Conservation (phyloP, 1,139 yeast genomes). For the Geotrichum reessii region DNA sequence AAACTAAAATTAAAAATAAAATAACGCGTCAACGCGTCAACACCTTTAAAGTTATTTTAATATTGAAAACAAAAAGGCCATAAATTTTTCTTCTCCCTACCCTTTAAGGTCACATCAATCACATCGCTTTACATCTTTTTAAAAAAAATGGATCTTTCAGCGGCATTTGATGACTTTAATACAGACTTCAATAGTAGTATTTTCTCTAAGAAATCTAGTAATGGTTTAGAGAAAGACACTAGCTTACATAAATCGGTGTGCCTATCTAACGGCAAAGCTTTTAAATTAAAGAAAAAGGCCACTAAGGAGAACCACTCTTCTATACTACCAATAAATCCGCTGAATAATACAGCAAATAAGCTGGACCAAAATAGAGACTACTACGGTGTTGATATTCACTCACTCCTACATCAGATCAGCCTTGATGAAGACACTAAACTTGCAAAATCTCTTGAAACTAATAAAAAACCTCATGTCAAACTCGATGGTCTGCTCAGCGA, state of each 20-base stretch:
- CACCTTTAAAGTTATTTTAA: not conserved
- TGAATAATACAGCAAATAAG: not conserved
- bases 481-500: slow-evolving; percentile 38
- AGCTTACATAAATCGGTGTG: slow-evolving; percentile 7
- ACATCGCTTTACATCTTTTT: not conserved
- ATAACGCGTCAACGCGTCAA: not conserved
- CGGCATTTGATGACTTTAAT: slow-evolving; percentile 7
- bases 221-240: not conserved
- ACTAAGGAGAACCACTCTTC: not conserved
- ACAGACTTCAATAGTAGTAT: slow-evolving; percentile 10
- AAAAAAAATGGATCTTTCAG: not conserved
- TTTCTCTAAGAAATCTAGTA: slow-evolving; percentile 4
- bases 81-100: not conserved
- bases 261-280: slow-evolving; percentile 14
- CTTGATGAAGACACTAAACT: not conserved
- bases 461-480: not conserved
- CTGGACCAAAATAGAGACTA: slow-evolving; percentile 20
- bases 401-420: slow-evolving; percentile 20
- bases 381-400: slow-evolving; percentile 33
- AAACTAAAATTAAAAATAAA: not conserved
- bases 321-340: not conserved
- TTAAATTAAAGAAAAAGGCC: slow-evolving; percentile 10
- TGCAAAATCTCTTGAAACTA: not conserved
- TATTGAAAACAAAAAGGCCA: not conserved
- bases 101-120: not conserved